These are phyloP conservation scores for Cairneyella variabilis DNA, from an alignment of 495 filamentous ascomycete species.

Conservation along the genomic window DNA sequence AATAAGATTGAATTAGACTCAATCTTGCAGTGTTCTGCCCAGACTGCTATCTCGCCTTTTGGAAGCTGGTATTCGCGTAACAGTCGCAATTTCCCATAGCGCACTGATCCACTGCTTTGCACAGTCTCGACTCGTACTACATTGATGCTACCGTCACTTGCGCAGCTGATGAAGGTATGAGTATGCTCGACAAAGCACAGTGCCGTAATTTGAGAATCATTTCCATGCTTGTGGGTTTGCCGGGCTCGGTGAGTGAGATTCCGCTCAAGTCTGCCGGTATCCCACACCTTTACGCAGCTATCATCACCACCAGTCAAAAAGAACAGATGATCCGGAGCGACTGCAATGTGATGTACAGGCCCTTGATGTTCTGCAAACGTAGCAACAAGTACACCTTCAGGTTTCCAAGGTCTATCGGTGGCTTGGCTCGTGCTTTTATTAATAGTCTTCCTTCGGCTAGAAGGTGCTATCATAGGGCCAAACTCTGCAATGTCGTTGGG, in stretches of 20 bases:
- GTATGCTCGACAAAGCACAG: conserved; percentile 92
- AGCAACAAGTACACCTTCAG: conserved; percentile 77
- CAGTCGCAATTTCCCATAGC: conserved; percentile 73
- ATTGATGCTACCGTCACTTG: conserved; percentile 85
- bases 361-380: conserved; percentile 84
- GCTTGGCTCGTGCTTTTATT: conserved; percentile 47
- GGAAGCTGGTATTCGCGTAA: conserved; percentile 80
- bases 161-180: conserved; percentile 85
- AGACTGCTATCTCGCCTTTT: conserved; percentile 72
- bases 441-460: conserved; percentile 58
- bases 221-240: conserved; percentile 76
- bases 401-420: conserved; percentile 67
- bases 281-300: conserved; percentile 90
- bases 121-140: conserved; percentile 81
- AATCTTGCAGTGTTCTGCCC: conserved; percentile 87
- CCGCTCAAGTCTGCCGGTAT: conserved; percentile 80
- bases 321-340: conserved; percentile 89
- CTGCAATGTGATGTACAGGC: conserved; percentile 75
- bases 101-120: conserved; percentile 49
- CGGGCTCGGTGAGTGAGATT: conserved; percentile 83
- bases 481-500: conserved; percentile 75
- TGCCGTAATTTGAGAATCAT: conserved; percentile 67
- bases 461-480: conserved; percentile 76
- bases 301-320: conserved; percentile 95
- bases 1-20: conserved; percentile 77